Evolutionary conservation across 108 stramenopile species (phyloP), one percentile per base, ranked within the genome.

Genomic region (Cyclotella baltica): DNA sequence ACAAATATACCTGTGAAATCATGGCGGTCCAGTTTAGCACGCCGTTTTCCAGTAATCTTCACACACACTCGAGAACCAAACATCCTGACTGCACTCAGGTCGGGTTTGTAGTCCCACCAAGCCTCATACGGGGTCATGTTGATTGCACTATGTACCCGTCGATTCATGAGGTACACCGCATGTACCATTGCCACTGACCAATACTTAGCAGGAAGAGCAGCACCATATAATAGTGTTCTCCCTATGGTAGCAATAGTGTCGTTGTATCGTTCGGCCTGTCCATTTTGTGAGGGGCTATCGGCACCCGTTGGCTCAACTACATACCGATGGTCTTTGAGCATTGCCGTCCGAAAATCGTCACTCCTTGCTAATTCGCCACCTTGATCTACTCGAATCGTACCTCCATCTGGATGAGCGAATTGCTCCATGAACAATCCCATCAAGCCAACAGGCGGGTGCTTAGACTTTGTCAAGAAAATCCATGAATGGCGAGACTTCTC

Each of bases 381-480:
- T 30, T 67, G 38, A 67, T 67, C 66, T 4, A 29, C 34, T 2
- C 66, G 66, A 27, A 67, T 67, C 0, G 31, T 27, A 6, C 66
- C 66, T 28, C 66, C 66, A 3, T 43, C 34, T 11, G 9, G 0
- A 25, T 47, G 43, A 15, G 25, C 66, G 22, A 43, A 67, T n/a
- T 48, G 9, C 35, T 35, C 62, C 11, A 63, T 35, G 62, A 63
- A 63, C 4, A 38, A 38, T 20, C 38, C 0, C 10, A 63, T 63
- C 10, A 63, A 35, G 4, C 48, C 66, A 9, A 67, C 25, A 23
- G 66, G 66, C 23, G 66, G 66, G 9, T 67, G 25, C 66, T 67
- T n/a, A n/a, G n/a, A n/a, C n/a, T n/a, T n/a, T n/a, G n/a, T n/a
- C n/a, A n/a, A n/a, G n/a, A n/a, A n/a, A n/a, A n/a, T n/a, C n/a